These are phyloP conservation scores for Zychaea mexicana DNA, from an alignment of 371 early-diverging fungal genomes.

Conservation along the genomic window DNA sequence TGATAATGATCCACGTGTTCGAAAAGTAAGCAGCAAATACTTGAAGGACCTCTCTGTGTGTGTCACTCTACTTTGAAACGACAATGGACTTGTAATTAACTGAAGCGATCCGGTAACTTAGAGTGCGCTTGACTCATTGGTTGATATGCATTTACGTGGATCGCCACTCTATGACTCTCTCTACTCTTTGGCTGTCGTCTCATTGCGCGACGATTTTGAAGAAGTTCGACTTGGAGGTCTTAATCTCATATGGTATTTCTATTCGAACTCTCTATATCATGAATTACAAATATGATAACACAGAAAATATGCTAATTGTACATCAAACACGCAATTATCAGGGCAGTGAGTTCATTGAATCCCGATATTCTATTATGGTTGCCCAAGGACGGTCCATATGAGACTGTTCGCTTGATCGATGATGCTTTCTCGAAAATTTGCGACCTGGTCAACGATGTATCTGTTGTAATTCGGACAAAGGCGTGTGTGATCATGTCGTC, in stretches of 20 bases:
- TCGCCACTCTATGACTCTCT: conserved; percentile 50
- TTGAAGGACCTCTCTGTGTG: not conserved
- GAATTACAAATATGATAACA: too few relatives aligned
- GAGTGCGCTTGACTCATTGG: conserved; percentile 55
- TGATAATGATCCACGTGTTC: conserved; percentile 56
- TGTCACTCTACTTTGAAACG: not conserved
- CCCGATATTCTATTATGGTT: conserved; percentile 49
- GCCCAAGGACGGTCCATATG: conserved; percentile 42
- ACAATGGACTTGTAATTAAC: not conserved
- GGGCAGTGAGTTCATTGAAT: conserved; percentile 51
- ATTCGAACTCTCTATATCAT: too few relatives aligned
- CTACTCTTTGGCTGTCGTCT: conserved; percentile 61
- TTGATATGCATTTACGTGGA: conserved; percentile 54
- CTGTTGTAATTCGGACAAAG: conserved; percentile 66
- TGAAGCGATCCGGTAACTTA: conserved; percentile 11
- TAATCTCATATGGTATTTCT: conserved; percentile 58
- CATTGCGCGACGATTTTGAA: conserved; percentile 68
- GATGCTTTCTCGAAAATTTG: conserved; percentile 79
- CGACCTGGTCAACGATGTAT: conserved; percentile 77
- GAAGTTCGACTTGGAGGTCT: conserved; percentile 71
- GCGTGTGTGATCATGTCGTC: conserved; percentile 70
- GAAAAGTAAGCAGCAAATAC: conserved; percentile 51
- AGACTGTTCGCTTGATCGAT: conserved; percentile 68
- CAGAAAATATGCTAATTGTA: too few relatives aligned
- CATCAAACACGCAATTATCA: conserved; percentile 10